phyloP scores from a whole-genome alignment of 1,139 yeast species.

The Sugiyamaella japonica region DNA sequence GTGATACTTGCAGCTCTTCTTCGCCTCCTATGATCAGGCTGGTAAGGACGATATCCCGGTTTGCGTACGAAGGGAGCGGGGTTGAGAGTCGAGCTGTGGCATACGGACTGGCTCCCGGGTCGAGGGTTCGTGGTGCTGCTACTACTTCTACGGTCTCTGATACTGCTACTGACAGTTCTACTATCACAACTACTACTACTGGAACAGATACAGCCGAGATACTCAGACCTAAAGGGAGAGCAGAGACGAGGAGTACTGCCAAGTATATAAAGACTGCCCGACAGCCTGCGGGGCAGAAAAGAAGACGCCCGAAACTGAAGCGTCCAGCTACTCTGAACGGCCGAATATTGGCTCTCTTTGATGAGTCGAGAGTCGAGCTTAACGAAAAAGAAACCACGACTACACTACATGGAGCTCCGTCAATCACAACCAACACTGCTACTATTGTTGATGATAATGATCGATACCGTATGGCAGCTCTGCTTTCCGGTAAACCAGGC shows the following conservation, averaged over 20 bases:
- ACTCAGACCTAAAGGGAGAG: not conserved
- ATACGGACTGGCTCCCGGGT: too few relatives aligned
- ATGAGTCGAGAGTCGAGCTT: not conserved
- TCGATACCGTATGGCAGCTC: not conserved
- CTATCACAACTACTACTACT: not conserved
- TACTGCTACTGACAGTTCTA: not conserved
- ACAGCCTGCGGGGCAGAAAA: not conserved
- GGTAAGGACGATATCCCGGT: not conserved
- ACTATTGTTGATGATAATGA: not conserved
- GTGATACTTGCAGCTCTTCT: not conserved
- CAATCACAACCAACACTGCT: too few relatives aligned
- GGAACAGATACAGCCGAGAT: not conserved
- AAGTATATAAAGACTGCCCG: not conserved
- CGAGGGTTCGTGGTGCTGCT: not conserved
- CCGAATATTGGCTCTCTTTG: conserved; percentile 8
- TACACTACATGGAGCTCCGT: not conserved
- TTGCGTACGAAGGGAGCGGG: not conserved
- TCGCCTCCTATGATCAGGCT: not conserved
- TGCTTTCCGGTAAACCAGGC: conserved; percentile 21
- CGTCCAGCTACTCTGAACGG: conserved; percentile 4
- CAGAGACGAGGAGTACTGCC: not conserved
- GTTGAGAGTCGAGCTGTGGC: too few relatives aligned
- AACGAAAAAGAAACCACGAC: not conserved
- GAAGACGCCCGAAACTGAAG: not conserved
- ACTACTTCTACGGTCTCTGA: too few relatives aligned